Evolutionary conservation across 495 filamentous ascomycete genomes (phyloP), one percentile per base, ranked within the genome.

Genomic region (Neurospora sp.): DNA sequence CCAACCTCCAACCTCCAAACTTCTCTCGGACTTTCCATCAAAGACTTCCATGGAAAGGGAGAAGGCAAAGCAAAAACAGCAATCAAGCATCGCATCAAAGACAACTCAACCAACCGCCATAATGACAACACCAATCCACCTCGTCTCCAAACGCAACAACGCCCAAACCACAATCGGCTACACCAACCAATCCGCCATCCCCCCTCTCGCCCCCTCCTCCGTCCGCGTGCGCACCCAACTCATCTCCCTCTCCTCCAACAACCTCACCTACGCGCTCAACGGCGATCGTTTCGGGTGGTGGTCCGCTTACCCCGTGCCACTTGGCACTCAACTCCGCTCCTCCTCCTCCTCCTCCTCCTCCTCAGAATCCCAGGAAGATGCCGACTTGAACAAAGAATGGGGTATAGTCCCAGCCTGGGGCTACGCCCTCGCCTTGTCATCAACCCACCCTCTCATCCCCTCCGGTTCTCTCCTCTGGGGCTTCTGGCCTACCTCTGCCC

Each of bases 371-470:
- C 46, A 12, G 9, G n/a, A 12, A 48, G n/a, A 48, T 48, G 9
- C 10, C 39, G 18, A 83, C 72, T 76, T 85, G 66, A 41, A 23
- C 8, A 18, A 72, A 9, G 20, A 70, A n/a, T 86, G 83, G 78
- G 84, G 83, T 2, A 85, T 86, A 46, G 81, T 82, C 4, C 81
- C 85, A 9, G 84, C 81, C 6, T 87, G 86, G 85, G 85, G 86
- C 2, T 85, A 81, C 74, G 84, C 77, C 8, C 74, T 74, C 1
- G 77, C 84, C 5, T 39, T 79, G 23, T 81, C 84, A 9, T 82
- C 75, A 69, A 85, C 74, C 14, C 37, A 71, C 31, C 12, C 20
- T 11, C 4, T 18, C 1, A 70, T 73, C 40, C 11, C 18, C 16
- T 5, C 6, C 9, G 72, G 42, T 1, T 37, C 69, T 1, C 6